Conservation (phyloP, 169 alveolate genomes). For the Plasmodium inui region DNA sequence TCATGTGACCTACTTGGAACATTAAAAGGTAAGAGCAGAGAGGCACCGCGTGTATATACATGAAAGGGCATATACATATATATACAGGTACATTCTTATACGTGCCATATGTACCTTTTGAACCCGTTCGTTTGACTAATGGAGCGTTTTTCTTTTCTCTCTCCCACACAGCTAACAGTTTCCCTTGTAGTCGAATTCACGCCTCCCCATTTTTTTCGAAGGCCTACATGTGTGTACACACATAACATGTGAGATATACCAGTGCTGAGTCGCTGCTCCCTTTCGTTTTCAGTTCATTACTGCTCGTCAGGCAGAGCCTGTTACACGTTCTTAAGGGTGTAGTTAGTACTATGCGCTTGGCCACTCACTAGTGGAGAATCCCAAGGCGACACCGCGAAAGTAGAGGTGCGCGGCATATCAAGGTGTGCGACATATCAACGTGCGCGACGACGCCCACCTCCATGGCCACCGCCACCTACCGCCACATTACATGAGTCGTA, state of each 20-base stretch:
- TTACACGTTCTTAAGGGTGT: neutral
- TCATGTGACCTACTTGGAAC: neutral
- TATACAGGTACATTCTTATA: neutral
- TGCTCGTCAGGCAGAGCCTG: neutral
- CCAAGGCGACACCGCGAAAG: neutral
- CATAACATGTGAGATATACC: neutral
- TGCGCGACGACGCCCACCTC: neutral
- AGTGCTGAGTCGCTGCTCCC: neutral
- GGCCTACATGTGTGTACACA: neutral
- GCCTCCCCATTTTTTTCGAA: neutral
- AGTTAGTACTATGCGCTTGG: neutral
- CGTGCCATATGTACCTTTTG: neutral
- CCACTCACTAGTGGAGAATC: neutral
- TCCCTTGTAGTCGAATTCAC: neutral
- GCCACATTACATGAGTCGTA: slow-evolving; percentile 8
- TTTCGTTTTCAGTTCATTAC: neutral
- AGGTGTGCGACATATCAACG: neutral
- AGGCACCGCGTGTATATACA: neutral
- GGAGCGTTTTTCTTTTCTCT: neutral
- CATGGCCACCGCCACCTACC: no score
- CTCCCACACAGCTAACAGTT: neutral
- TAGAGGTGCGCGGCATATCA: neutral
- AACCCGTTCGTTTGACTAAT: neutral
- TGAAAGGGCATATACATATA: neutral
- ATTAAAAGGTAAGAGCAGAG: neutral